A percentile compares a stretch with the other conserved stretches of the same genome.
Conservation (phyloP, 371 early-diverging fungal genomes). For the Choanephora cucurbitarum region DNA sequence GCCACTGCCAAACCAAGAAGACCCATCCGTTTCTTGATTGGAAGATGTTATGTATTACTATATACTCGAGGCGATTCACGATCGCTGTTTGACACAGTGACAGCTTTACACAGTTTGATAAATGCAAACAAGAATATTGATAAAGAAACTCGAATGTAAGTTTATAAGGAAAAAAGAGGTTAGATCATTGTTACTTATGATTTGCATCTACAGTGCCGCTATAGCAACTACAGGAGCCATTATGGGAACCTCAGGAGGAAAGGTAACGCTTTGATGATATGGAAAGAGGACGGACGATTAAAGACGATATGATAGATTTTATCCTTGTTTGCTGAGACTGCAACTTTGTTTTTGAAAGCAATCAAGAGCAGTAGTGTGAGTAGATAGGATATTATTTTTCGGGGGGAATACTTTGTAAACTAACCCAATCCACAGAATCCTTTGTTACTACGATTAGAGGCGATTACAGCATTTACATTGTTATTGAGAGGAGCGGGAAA, state of each 20-base stretch:
- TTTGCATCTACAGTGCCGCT: slow-evolving; percentile 63
- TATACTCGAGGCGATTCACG: slow-evolving; percentile 75
- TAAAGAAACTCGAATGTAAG: slow-evolving; percentile 61
- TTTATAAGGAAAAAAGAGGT: neutral
- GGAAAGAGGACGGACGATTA: neutral
- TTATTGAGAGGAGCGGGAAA: slow-evolving; percentile 81
- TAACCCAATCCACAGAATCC: slow-evolving; percentile 41
- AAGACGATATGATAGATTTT: slow-evolving; percentile 46
- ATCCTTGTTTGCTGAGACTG: slow-evolving; percentile 81
- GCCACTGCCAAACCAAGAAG: slow-evolving; percentile 72
- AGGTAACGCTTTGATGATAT: slow-evolving; percentile 31
- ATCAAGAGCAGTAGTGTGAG: slow-evolving; percentile 72
- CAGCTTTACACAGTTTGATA: slow-evolving; percentile 66
- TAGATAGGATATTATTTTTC: neutral
- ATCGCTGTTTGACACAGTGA: slow-evolving; percentile 78
- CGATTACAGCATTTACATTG: slow-evolving; percentile 65
- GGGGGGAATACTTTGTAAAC: neutral
- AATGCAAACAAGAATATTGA: slow-evolving; percentile 69
- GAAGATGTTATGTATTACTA: slow-evolving; percentile 70
- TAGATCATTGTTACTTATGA: neutral
- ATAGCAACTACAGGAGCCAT: slow-evolving; percentile 75
- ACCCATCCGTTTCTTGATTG: slow-evolving; percentile 77
- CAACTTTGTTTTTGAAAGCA: slow-evolving; percentile 61
- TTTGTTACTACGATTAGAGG: slow-evolving; percentile 70
- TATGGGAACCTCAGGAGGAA: slow-evolving; percentile 68